Evolutionary conservation across 208 protist genomes (phyloP), one percentile per base, ranked within the genome.

Genomic region (Trypanosoma mega): DNA sequence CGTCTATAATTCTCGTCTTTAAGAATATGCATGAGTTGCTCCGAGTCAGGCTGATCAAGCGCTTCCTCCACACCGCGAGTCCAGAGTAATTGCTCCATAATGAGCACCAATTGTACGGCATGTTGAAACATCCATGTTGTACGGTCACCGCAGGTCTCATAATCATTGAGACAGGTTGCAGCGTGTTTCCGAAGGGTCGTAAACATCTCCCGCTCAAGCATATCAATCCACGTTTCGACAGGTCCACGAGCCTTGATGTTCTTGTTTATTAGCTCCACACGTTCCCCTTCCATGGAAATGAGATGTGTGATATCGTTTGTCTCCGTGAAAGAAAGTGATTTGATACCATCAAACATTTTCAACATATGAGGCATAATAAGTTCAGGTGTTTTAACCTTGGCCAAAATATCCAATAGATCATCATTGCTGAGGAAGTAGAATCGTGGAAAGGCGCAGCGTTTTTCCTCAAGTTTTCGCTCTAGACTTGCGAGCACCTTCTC

Each of bases 311-410:
- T 94, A 57, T 94, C 87, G 55, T 94, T 93, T 11, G 80, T 73
- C 36, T 87, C 77, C 16, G 68, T 64, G 51, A 97, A 86, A 7
- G 73, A 48, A 30, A 97, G 73, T 21, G 85, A 83, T 63, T 97
- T 97, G 67, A 97, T 96, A 68, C 92, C 90, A 76, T 99, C 97
- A 70, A 99, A 99, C 90, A 98, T 98, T 77, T 99, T 99, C 23
- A 91, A 76, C 85, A 98, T 96, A 78, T 99, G 96, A 36, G 94
- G 92, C 86, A 98, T 98, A 68, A 99, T 97, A 49, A 96, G 82
- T 58, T 97, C 92, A 8, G 97, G 97, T 39, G 98, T 97, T 68
- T 96, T 98, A 20, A 97, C 97, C 85, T 99, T 98, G 30, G 98
- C 91, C n/a, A 99, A 78, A 46, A 99, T 97, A 66, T 99, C 96